A percentile compares a stretch with the other conserved stretches of the same genome.
phyloP scores from a whole-genome alignment of 2,329 filamentous ascomycete genomes.

The Dactylonectria macrodidyma region DNA sequence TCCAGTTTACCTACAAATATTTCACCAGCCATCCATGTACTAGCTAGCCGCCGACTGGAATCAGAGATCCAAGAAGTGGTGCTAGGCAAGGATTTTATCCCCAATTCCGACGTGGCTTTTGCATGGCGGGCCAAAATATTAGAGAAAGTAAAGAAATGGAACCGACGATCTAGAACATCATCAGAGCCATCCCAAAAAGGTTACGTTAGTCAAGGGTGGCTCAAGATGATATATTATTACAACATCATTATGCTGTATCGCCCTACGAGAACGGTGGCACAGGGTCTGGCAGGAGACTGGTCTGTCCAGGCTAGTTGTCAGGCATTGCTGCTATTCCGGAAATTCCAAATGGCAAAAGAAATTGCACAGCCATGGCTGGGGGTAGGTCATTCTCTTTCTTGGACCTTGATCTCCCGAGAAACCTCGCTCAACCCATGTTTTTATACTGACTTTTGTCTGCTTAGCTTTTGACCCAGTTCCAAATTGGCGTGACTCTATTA shows the following conservation, averaged over 20 bases:
- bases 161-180: neutral
- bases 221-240: slow-evolving; percentile 30
- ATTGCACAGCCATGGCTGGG: slow-evolving; percentile 27
- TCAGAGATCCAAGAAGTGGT: slow-evolving; percentile 14
- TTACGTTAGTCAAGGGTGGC: slow-evolving; percentile 18
- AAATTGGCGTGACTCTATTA: slow-evolving; percentile 24
- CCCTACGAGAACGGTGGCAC: slow-evolving; percentile 5
- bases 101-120: slow-evolving; percentile 5
- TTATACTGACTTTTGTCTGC: neutral
- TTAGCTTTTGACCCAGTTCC: slow-evolving; percentile 26
- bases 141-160: slow-evolving; percentile 9
- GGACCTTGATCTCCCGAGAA: neutral
- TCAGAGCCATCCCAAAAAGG: slow-evolving; percentile 18
- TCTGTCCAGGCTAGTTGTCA: slow-evolving; percentile 26
- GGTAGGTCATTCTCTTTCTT: slow-evolving; percentile 2
- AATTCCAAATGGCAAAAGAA: slow-evolving; percentile 22
- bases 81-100: slow-evolving; percentile 1
- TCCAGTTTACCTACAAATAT: neutral
- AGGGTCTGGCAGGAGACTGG: slow-evolving; percentile 20
- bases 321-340: slow-evolving; percentile 22
- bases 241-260: slow-evolving; percentile 26
- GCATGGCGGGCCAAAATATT: slow-evolving; percentile 11
- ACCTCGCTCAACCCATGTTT: neutral
- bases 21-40: slow-evolving; percentile 11
- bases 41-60: slow-evolving; percentile 14